Conservation (phyloP, 2,329 filamentous ascomycete species). For the Blastomyces silverae region DNA sequence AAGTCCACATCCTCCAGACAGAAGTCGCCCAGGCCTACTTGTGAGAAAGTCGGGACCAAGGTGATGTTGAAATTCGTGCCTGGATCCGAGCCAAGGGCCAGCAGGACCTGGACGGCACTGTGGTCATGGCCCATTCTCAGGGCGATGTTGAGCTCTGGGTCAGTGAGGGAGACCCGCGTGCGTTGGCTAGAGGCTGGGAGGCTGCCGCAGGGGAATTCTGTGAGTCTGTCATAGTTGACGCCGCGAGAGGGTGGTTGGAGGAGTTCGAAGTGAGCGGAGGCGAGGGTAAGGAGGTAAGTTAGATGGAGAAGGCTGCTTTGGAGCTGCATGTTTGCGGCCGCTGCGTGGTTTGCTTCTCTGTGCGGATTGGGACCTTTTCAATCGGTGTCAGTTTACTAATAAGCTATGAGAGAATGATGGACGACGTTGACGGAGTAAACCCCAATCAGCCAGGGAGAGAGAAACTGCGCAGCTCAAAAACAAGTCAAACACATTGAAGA, state of each 20-base stretch:
- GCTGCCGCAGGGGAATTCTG: conserved; percentile 47
- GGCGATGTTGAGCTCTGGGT: conserved; percentile 46
- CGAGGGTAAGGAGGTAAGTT: conserved; percentile 40
- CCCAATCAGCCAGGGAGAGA: not conserved
- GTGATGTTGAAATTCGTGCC: conserved; percentile 62
- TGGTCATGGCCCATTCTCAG: conserved; percentile 49
- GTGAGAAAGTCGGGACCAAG: conserved; percentile 55
- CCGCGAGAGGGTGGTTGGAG: conserved; percentile 48
- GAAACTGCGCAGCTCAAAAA: not conserved
- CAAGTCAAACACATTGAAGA: not conserved
- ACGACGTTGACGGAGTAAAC: not conserved
- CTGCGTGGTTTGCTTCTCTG: not conserved
- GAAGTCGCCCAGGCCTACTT: conserved; percentile 56
- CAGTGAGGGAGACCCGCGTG: conserved; percentile 45
- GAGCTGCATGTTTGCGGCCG: conserved; percentile 26
- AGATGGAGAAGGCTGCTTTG: conserved; percentile 38
- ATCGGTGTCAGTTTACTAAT: not conserved
- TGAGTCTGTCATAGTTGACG: conserved; percentile 43
- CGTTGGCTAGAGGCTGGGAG: conserved; percentile 42
- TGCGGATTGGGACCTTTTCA: not conserved
- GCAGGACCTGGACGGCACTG: conserved; percentile 48
- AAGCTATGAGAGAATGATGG: not conserved
- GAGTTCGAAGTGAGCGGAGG: conserved; percentile 52
- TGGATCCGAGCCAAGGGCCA: conserved; percentile 48
- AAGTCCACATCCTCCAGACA: conserved; percentile 55